Conservation (phyloP, 768 basidiomycete species). For the Termitomyces sp. region DNA sequence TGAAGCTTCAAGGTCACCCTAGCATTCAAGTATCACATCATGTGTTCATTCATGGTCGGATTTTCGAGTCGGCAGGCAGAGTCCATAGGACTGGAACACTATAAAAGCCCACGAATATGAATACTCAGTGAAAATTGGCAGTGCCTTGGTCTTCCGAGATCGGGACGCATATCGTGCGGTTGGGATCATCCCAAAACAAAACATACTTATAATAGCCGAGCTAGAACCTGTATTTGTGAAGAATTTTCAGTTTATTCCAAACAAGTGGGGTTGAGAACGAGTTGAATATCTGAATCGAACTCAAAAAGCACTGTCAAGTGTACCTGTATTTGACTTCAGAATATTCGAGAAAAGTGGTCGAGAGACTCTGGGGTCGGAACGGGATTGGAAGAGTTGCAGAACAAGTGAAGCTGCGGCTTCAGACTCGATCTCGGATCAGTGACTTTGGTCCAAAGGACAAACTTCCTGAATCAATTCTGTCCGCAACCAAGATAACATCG, state of each 20-base stretch:
- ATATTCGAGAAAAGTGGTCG: not conserved
- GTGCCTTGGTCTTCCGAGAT: not conserved
- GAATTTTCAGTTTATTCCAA: too few species aligned
- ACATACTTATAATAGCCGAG: not conserved
- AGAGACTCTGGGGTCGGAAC: not conserved
- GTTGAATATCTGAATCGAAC: not conserved
- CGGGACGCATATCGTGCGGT: not conserved
- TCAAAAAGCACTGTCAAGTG: not conserved
- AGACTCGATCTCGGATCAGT: not conserved
- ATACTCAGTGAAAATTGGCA: not conserved
- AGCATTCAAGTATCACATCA: not conserved
- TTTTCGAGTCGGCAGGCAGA: not conserved
- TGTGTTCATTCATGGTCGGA: not conserved
- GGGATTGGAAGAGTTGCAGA: not conserved
- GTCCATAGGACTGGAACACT: not conserved
- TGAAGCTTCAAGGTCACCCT: too few species aligned
- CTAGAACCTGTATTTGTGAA: too few species aligned
- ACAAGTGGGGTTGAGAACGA: too few species aligned
- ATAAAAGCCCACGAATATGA: not conserved
- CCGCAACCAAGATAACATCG: not conserved
- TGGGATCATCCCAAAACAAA: not conserved
- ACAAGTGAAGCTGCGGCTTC: not conserved
- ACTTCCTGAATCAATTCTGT: slow-evolving; percentile 4
- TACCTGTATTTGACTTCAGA: not conserved
- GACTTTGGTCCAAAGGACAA: not conserved